Evolutionary conservation across 2,329 filamentous ascomycete species (phyloP).

Genomic region (Coniochaeta prunicola): DNA sequence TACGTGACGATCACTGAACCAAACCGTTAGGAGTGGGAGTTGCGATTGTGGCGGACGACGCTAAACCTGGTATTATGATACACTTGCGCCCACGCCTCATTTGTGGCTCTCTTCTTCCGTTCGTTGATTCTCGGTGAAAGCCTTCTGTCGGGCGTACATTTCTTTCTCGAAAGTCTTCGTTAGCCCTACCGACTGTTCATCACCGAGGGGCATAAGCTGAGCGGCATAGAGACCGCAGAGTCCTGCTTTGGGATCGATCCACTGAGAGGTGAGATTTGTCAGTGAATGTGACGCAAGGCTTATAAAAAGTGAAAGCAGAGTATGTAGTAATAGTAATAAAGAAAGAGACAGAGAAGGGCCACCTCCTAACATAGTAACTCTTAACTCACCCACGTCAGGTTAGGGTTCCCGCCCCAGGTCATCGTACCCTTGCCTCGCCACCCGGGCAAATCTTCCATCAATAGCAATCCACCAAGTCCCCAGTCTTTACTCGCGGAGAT

Average conservation of each 20-base stretch:
- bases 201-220: neutral
- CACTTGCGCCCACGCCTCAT: too few species aligned
- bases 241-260: neutral
- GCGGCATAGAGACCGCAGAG: neutral
- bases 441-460: constrained; percentile 29
- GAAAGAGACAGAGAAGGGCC: too few species aligned
- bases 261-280: neutral
- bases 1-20: too few species aligned
- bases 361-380: too few species aligned
- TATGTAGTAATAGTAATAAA: too few species aligned
- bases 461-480: constrained; percentile 33
- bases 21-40: too few species aligned
- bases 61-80: too few species aligned
- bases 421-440: constrained; percentile 36
- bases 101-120: too few species aligned
- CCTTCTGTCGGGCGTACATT: neutral
- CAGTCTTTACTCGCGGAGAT: neutral
- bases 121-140: neutral
- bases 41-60: neutral
- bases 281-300: too few species aligned
- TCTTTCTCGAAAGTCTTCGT: neutral
- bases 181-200: neutral
- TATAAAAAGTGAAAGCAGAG: too few species aligned
- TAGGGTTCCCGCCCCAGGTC: constrained; percentile 38
- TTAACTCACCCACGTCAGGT: constrained; percentile 34